Base-by-base conservation (phyloP, 1,139 yeast genomes). In the Yamadazyma taylorii region DNA sequence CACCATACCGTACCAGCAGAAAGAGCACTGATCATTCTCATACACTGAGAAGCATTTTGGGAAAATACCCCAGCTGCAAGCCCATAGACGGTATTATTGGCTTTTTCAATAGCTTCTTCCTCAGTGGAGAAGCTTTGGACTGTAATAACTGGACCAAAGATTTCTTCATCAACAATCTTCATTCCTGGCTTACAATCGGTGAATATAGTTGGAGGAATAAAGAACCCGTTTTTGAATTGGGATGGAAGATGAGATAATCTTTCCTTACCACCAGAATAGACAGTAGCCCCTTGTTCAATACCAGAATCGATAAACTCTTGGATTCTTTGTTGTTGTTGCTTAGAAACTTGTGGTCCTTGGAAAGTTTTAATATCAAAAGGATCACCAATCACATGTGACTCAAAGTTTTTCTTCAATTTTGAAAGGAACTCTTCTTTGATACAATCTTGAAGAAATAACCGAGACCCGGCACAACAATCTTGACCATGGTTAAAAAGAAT, bases 281-380 rank as follows among this genome's bases (percentile, higher is more conserved):
- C 64, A 32, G 70, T 74, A 40, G 90, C 92, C 59, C 95, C 95
- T 63, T 81, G 89, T 36, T 66, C 53, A 68, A 80, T 77, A 60
- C 95, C 95, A 38, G 70, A 61, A 49, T 84, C 80, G 57, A 87
- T 83, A 67, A 81, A 86, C 43, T 70, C 67, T 61, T 86, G 69
- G 52, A 86, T 82, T 69, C 83, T 84, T 63, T 83, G 79, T 57
- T 83, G 75, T 70, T 86, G 96, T 50, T 71, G 63, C 60, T 75
- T 72, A 34, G 90, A 82, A 45, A 86, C 85, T 69, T 86, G 95
- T 37, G 96, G 87, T 57, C 96, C 96, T 75, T 85, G 89, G 74
- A 75, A 80, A 39, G 79, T 73, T 37, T 67, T 74, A 51, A 75
- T 78, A 46, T 80, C 85, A 65, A 83, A 85, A 61, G 94, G 94